Evolutionary conservation across 2,329 filamentous ascomycete genomes (phyloP).

Genomic region (Aspergillus sp.): DNA sequence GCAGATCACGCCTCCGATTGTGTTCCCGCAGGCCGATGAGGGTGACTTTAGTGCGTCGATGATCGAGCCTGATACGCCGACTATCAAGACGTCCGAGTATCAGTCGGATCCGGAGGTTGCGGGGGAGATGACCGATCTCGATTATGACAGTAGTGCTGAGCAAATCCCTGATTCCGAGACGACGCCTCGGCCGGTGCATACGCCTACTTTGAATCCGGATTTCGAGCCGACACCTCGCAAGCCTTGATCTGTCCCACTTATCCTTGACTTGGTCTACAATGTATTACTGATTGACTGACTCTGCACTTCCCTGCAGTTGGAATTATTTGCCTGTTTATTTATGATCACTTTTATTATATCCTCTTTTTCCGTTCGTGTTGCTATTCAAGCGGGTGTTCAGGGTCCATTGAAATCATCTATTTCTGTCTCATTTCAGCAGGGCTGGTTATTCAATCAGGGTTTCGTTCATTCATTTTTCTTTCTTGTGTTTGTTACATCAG

Average conservation of each 20-base stretch:
- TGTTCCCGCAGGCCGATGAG: slow-evolving; percentile 6
- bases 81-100: slow-evolving; percentile 9
- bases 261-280: too few relatives aligned
- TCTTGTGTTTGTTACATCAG: too few relatives aligned
- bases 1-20: slow-evolving; percentile 25
- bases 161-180: slow-evolving; percentile 22
- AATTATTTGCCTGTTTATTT: too few relatives aligned
- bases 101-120: slow-evolving; percentile 1
- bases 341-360: too few relatives aligned
- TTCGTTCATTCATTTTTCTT: too few relatives aligned
- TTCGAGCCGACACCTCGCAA: slow-evolving; percentile 19
- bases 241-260: neutral
- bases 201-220: slow-evolving; percentile 19
- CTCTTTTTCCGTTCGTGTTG: too few relatives aligned
- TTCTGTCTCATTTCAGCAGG: too few relatives aligned
- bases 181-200: slow-evolving; percentile 26
- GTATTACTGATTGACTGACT: too few relatives aligned
- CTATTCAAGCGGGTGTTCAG: too few relatives aligned
- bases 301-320: too few relatives aligned
- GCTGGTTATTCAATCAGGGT: too few relatives aligned
- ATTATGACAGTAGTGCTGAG: slow-evolving; percentile 1
- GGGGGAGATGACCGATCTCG: slow-evolving; percentile 12
- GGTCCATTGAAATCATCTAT: too few relatives aligned
- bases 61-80: slow-evolving; percentile 12
- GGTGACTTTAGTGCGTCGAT: neutral